These are phyloP conservation scores for Komagataella kurtzmanii DNA, from an alignment of 805 yeast genomes.

Conservation along the genomic window DNA sequence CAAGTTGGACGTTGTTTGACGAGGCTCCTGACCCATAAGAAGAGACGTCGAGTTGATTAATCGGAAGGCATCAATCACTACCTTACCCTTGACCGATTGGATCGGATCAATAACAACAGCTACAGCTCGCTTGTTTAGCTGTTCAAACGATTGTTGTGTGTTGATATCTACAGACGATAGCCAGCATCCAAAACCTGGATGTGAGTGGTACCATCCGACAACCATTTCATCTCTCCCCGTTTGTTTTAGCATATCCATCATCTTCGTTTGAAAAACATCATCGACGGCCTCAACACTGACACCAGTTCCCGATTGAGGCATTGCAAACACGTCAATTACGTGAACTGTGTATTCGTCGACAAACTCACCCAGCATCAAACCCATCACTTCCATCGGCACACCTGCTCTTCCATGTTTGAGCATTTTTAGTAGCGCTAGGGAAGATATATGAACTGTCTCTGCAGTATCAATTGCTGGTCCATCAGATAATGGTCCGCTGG, in stretches of 20 bases:
- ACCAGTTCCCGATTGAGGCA: slow-evolving; percentile 97
- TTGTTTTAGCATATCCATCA: slow-evolving; percentile 99
- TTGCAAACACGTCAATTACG: slow-evolving; percentile 96
- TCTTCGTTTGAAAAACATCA: slow-evolving; percentile 94
- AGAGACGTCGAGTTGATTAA: slow-evolving; percentile 76
- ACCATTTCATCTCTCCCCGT: slow-evolving; percentile 99
- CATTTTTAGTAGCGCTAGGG: slow-evolving; percentile 91
- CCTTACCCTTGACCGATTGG: slow-evolving; percentile 97
- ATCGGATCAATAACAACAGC: slow-evolving; percentile 98
- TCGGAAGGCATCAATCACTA: slow-evolving; percentile 96
- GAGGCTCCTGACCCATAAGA: slow-evolving; percentile 95
- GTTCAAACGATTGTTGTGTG: slow-evolving; percentile 96
- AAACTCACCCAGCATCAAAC: slow-evolving; percentile 95
- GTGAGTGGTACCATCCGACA: slow-evolving; percentile 99
- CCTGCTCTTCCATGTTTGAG: slow-evolving; percentile 94
- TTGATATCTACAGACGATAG: slow-evolving; percentile 92
- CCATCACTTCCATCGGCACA: slow-evolving; percentile 79
- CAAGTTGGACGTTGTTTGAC: slow-evolving; percentile 92
- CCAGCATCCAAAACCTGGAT: slow-evolving; percentile 99
- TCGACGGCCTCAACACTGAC: slow-evolving; percentile 99
- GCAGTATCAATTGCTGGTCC: slow-evolving; percentile 86
- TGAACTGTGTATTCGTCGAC: slow-evolving; percentile 95
- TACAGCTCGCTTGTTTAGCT: slow-evolving; percentile 87
- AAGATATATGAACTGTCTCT: slow-evolving; percentile 92
- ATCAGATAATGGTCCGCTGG: slow-evolving; percentile 42